Base-by-base conservation (phyloP, 2,329 filamentous ascomycete genomes). In the Epichloe baconii region DNA sequence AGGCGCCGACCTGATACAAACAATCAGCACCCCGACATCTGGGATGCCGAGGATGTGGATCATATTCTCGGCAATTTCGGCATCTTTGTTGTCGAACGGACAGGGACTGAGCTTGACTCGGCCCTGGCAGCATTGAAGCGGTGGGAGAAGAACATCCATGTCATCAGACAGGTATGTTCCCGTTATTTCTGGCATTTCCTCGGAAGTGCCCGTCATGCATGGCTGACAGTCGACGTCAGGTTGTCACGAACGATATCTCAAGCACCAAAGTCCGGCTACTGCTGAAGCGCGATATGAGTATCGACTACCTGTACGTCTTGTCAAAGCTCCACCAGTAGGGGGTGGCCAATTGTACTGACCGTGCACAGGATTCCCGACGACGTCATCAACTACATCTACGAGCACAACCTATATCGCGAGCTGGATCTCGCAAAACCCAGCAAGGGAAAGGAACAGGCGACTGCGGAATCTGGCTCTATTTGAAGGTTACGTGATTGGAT, bases 101-200 rank as follows among this genome's bases (percentile, higher is more conserved):
- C 82, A 41, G 90, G 89, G 43, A 95, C 88, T 21, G 88, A 95
- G 61, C 85, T 94, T 47, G 86, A 95, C 55, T 86, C 94, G 62
- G 89, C 90, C 2, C 75, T 95, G 44, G 82, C 85, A n/a, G 84
- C 80, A 44, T 73, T 95, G 45, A 83, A 88, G 63, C 79, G 82
- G 54, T 96, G 85, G 79, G 83, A 88, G 61, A 80, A 89, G 59
- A 93, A 95, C 59, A 82, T 95, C 54, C 83, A 88, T 62, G 85
- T 95, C 50, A 91, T 95, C 56, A 85, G 87, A 52, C 65, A 68
- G 59, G 65, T 64, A 55, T 49, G 53, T 54, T 50, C 26, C 35
- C 11, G 17, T 47, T 19, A n/a, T 19, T 26, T 4, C 3, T 17
- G 19, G 2, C 8, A 14, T 15, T 40, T 38, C 11, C 8, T 5